Evolutionary conservation across 2,329 filamentous ascomycete species (phyloP), one percentile per base, ranked within the genome.

Genomic region (Nemania sp.): DNA sequence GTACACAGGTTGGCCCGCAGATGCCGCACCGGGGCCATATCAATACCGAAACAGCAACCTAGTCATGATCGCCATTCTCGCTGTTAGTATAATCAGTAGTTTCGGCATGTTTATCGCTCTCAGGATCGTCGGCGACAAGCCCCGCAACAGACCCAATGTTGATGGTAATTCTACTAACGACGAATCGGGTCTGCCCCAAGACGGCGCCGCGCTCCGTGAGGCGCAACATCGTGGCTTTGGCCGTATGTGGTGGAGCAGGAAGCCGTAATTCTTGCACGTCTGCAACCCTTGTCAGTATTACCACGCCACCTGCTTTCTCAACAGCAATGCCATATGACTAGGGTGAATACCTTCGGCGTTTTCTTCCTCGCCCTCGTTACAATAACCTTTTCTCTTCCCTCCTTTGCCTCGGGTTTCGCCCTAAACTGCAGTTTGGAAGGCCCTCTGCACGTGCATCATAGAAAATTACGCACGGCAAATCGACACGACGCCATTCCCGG

Each of bases 61-160:
- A 67, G 86, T 89, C 68, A 96, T 97, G 92, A 87, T 96, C 60
- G 92, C 88, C 2, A 97, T 97, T 57, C 77, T 97, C 18, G 86
- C 85, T 64, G 78, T 87, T 52, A 96, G 92, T 76, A 93, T 96
- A 52, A 65, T 89, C 3, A 89, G 88, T 68, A 89, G 89, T 45
- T 78, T 87, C 20, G 71, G 81, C 58, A 93, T 95, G 88, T 85
- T 86, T 51, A 69, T 87, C 17, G 75, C 91, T 59, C 76, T 96
- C 42, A 87, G 71, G 72, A 73, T 83, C 32, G 77, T 86, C 59
- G 86, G 84, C 18, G 85, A 85, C 66, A 71, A 79, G 40, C 80
- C 80, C 1, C 82, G 77, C 69, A 74, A 73, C 35, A 84, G 82
- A 71, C 75, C 81, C 42, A 65, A 32, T 40, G 73, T 71, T 62